Percentiles rank a stretch among this genome's conserved stretches.
Conservation (phyloP, 331 rosid genomes). For the Malus hybrid region DNA sequence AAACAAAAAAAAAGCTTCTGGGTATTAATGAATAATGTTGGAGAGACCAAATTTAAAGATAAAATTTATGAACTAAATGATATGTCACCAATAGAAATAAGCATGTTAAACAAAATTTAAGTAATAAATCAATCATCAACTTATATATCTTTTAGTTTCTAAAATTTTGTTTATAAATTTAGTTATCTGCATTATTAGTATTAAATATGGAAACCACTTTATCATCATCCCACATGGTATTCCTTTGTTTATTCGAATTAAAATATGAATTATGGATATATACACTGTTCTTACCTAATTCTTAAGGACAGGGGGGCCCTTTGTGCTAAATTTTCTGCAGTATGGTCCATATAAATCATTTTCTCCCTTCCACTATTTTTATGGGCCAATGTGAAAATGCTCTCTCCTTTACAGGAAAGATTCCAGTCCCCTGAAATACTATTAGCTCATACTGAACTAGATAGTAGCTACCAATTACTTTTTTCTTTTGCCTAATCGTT, state of each 20-base stretch:
- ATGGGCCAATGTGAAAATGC: neutral
- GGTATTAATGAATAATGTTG: neutral
- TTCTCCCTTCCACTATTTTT: neutral
- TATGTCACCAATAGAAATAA: no score
- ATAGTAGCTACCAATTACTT: neutral
- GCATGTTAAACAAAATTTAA: no score
- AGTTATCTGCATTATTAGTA: accelerated
- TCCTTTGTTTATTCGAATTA: neutral
- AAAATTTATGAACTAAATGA: no score
- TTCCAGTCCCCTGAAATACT: neutral
- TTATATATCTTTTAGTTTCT: no score
- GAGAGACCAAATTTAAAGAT: no score
- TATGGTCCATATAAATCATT: neutral
- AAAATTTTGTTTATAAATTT: accelerated
- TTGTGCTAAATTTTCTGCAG: neutral
- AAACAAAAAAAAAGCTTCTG: neutral
- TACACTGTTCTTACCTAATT: neutral
- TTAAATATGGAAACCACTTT: neutral
- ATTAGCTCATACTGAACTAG: no score
- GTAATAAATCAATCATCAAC: no score
- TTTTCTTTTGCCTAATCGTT: neutral
- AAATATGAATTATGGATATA: neutral
- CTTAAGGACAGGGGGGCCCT: neutral
- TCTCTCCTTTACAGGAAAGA: neutral
- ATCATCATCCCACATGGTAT: neutral